phyloP scores from a whole-genome alignment of 768 basidiomycete genomes.

The Lactarius tabidus region DNA sequence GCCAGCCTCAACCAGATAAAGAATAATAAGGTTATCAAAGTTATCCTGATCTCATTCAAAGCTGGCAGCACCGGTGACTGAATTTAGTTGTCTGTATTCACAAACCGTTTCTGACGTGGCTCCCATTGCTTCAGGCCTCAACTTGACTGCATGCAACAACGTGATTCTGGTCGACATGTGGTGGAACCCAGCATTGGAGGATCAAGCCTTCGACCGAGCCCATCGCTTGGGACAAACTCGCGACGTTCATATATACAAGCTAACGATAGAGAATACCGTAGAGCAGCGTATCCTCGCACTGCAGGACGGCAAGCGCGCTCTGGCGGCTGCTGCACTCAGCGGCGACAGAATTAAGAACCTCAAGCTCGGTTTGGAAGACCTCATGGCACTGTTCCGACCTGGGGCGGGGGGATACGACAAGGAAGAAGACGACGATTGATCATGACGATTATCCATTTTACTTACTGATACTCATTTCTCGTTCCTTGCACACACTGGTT shows the following conservation, averaged over 20 bases:
- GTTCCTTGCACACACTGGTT: background rate
- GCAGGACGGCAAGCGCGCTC: conserved; percentile 87
- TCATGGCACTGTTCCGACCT: conserved; percentile 72
- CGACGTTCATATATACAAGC: conserved; percentile 84
- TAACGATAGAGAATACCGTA: conserved; percentile 82
- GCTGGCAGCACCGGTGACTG: conserved; percentile 82
- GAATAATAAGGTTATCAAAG: conserved; percentile 49
- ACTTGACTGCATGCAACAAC: conserved; percentile 90
- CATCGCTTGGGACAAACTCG: conserved; percentile 88
- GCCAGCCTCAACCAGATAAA: conserved; percentile 70
- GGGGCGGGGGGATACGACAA: conserved; percentile 43
- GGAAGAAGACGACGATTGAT: conserved; percentile 40
- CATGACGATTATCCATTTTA: background rate
- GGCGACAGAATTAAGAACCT: conserved; percentile 85
- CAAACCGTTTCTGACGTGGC: background rate
- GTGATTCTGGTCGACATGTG: conserved; percentile 91
- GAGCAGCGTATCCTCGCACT: conserved; percentile 86
- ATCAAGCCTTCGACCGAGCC: conserved; percentile 91
- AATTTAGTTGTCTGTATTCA: background rate
- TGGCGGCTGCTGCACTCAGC: conserved; percentile 79
- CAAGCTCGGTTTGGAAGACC: conserved; percentile 80
- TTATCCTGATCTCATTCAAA: conserved; percentile 95
- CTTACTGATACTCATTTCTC: background rate
- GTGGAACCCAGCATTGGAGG: conserved; percentile 93
- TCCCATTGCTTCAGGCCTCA: conserved; percentile 54